Percentiles rank a stretch among this genome's conserved stretches.
phyloP scores from a whole-genome alignment of 208 protist genomes.

The Crithidia thermophila region DNA sequence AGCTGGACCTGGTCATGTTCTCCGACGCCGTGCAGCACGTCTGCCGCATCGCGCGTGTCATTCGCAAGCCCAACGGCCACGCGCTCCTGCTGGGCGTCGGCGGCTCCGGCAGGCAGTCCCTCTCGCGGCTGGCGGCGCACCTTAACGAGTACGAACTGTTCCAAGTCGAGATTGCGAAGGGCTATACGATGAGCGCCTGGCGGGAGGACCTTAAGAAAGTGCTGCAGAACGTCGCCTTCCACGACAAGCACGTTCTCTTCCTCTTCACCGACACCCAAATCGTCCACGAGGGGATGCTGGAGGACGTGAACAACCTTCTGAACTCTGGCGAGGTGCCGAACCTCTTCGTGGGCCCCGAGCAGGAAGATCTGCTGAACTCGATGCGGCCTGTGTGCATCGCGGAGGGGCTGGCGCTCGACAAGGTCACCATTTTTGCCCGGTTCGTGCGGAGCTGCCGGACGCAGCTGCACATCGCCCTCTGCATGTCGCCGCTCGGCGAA shows the following conservation, averaged over 20 bases:
- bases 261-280: slow-evolving; percentile 99
- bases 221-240: slow-evolving; percentile 91
- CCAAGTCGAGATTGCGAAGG: slow-evolving; percentile 97
- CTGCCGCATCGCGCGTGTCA: slow-evolving; percentile 95
- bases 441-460: slow-evolving; percentile 94
- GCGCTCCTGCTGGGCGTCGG: slow-evolving; percentile 97
- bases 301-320: slow-evolving; percentile 99
- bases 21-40: slow-evolving; percentile 97
- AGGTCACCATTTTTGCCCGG: slow-evolving; percentile 94
- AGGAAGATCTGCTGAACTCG: slow-evolving; percentile 93
- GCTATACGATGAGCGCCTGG: slow-evolving; percentile 97
- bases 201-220: slow-evolving; percentile 96
- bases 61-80: slow-evolving; percentile 97
- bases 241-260: slow-evolving; percentile 97
- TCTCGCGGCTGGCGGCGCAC: slow-evolving; percentile 95
- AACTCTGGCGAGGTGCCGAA: slow-evolving; percentile 98
- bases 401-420: slow-evolving; percentile 92
- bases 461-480: slow-evolving; percentile 97
- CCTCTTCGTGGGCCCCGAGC: slow-evolving; percentile 94
- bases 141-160: slow-evolving; percentile 95
- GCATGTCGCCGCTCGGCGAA: slow-evolving; percentile 97
- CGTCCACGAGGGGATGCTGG: slow-evolving; percentile 97
- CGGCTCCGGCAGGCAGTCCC: slow-evolving; percentile 97
- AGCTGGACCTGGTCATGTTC: slow-evolving; percentile 98
- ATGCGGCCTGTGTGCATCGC: slow-evolving; percentile 95